Evolutionary conservation across 2,329 filamentous ascomycete genomes (phyloP).

Genomic region (Mollisiaceae sp.): DNA sequence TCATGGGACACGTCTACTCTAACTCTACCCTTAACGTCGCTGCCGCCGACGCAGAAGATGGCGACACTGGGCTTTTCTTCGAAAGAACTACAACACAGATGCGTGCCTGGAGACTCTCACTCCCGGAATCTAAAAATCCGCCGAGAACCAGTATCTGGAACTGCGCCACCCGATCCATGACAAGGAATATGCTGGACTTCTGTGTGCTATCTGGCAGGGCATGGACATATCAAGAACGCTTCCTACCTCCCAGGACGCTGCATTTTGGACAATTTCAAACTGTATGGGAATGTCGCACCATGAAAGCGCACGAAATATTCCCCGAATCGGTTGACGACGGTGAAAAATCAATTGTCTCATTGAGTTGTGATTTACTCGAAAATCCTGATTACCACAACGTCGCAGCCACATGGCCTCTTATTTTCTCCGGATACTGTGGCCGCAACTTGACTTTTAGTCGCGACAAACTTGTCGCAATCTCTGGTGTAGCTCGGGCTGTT

Average conservation of each 20-base stretch:
- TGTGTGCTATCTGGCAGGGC: background rate
- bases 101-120: background rate
- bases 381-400: background rate
- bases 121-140: background rate
- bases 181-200: background rate
- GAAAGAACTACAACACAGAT: background rate
- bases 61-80: slow-evolving; percentile 1
- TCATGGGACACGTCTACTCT: slow-evolving; percentile 10
- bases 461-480: slow-evolving; percentile 10
- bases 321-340: background rate
- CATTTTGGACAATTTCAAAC: background rate
- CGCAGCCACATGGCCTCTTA: background rate
- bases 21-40: slow-evolving; percentile 3
- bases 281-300: slow-evolving; percentile 7
- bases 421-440: background rate
- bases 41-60: background rate
- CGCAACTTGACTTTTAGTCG: background rate
- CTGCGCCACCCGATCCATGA: background rate
- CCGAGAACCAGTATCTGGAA: background rate
- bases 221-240: slow-evolving; percentile 7
- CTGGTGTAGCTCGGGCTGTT: background rate
- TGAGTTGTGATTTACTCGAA: background rate
- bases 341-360: background rate
- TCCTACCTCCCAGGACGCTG: slow-evolving; percentile 3
- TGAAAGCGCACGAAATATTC: slow-evolving; percentile 4